Evolutionary conservation across 2,329 filamentous ascomycete genomes (phyloP).

Genomic region (Trichoderma lentiforme): DNA sequence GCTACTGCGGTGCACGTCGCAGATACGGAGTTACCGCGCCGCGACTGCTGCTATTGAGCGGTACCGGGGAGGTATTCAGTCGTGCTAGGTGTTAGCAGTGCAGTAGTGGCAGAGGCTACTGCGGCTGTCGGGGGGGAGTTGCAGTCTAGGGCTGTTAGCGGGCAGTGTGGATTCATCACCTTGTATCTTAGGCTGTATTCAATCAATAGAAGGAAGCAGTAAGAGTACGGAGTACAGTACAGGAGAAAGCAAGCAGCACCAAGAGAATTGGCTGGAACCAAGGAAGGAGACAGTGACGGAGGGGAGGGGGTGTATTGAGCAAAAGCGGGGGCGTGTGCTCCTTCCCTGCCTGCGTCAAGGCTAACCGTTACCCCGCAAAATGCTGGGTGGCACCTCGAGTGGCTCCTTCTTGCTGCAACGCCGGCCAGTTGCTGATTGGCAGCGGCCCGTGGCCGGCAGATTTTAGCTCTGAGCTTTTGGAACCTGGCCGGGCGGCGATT

Average conservation of each 20-base stretch:
- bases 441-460: slow-evolving; percentile 18
- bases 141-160: background rate
- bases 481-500: background rate
- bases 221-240: background rate
- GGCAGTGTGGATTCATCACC: background rate
- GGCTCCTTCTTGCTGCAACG: slow-evolving; percentile 10
- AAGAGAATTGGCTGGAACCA: background rate
- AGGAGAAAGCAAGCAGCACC: background rate
- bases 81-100: background rate
- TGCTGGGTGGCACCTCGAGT: slow-evolving; percentile 13
- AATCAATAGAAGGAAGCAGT: background rate
- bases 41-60: background rate
- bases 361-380: slow-evolving; percentile 18
- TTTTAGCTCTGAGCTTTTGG: slow-evolving; percentile 10
- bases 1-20: background rate
- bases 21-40: background rate
- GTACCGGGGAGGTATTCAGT: background rate
- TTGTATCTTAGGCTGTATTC: background rate
- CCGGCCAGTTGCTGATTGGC: slow-evolving; percentile 18
- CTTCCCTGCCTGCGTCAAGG: background rate
- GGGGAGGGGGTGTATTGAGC: background rate
- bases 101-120: background rate
- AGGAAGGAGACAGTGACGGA: background rate
- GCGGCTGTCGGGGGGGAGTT: background rate
- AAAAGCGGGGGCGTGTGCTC: background rate